Conservation (phyloP, 352 stramenopile genomes). For the Elongisporangium prolatum region DNA sequence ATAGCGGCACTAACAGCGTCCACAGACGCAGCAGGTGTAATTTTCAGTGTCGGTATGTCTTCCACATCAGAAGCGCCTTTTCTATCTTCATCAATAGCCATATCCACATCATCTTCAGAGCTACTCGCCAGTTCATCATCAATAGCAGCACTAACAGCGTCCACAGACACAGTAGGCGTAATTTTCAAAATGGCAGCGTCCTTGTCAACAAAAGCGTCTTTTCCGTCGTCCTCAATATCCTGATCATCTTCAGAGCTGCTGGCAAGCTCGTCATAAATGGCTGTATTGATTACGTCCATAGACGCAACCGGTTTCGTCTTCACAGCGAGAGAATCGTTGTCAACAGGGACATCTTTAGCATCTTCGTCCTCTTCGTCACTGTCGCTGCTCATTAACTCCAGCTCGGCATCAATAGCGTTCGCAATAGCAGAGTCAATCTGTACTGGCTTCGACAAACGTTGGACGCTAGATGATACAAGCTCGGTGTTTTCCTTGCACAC, state of each 20-base stretch:
- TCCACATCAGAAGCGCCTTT: no score
- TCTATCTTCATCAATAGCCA: neutral
- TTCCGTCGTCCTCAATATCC: neutral
- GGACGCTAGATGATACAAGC: neutral
- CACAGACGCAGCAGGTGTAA: neutral
- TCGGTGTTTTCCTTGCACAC: no score
- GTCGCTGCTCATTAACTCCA: neutral
- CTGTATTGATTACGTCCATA: neutral
- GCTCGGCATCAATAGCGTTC: neutral
- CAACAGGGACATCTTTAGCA: no score
- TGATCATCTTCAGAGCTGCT: neutral
- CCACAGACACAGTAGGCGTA: neutral
- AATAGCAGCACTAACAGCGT: neutral
- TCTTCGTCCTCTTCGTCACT: neutral
- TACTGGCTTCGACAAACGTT: neutral
- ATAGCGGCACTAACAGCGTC: neutral
- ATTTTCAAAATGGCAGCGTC: no score
- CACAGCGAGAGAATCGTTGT: no score
- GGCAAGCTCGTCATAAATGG: neutral
- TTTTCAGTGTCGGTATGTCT: no score
- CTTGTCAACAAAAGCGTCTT: no score
- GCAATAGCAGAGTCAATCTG: neutral
- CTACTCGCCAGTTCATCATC: neutral
- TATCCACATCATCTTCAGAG: neutral
- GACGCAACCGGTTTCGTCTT: no score